A percentile compares a stretch with the other conserved stretches of the same genome.
Conservation (phyloP, 352 stramenopile genomes). For the Globisporangium splendens region DNA sequence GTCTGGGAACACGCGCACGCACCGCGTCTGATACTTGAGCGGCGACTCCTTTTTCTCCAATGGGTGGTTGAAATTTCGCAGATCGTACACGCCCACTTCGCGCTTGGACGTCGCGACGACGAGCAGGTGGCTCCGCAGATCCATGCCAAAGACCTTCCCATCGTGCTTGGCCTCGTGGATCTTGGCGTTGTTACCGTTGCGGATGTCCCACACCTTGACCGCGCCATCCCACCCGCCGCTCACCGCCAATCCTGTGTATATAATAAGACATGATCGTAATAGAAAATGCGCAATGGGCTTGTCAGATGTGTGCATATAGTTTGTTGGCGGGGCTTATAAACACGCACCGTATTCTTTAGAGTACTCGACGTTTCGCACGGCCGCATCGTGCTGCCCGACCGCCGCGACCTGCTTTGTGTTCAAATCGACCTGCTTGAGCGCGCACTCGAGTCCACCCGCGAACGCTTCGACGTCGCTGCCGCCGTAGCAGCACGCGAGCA, state of each 20-base stretch:
- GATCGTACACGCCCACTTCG: constrained; percentile 75
- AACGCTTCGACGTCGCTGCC: constrained; percentile 64
- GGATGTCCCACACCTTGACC: constrained; percentile 65
- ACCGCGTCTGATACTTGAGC: constrained; percentile 92
- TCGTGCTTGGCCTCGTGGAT: constrained; percentile 40
- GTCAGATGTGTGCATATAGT: background rate
- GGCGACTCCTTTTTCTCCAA: constrained; percentile 70
- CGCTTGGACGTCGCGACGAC: constrained; percentile 53
- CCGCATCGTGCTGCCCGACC: constrained; percentile 45
- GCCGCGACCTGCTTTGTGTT: constrained; percentile 26
- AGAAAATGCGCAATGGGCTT: no score
- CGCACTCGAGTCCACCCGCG: constrained; percentile 66
- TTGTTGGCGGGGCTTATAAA: background rate
- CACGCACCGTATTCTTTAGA: constrained; percentile 35
- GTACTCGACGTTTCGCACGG: constrained; percentile 58
- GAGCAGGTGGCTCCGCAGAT: constrained; percentile 51
- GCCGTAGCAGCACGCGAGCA: constrained; percentile 69
- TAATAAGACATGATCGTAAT: background rate
- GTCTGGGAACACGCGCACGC: constrained; percentile 68
- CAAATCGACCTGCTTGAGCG: constrained; percentile 55
- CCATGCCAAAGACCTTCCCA: constrained; percentile 72
- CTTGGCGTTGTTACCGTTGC: constrained; percentile 44
- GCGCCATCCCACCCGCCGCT: constrained; percentile 69
- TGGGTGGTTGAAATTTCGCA: constrained; percentile 68
- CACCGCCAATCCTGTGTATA: constrained; percentile 30